Percentiles rank a stretch among this genome's conserved stretches.
Evolutionary conservation across 306 rosid genomes (phyloP).

Genomic region (Vicia sativa): DNA sequence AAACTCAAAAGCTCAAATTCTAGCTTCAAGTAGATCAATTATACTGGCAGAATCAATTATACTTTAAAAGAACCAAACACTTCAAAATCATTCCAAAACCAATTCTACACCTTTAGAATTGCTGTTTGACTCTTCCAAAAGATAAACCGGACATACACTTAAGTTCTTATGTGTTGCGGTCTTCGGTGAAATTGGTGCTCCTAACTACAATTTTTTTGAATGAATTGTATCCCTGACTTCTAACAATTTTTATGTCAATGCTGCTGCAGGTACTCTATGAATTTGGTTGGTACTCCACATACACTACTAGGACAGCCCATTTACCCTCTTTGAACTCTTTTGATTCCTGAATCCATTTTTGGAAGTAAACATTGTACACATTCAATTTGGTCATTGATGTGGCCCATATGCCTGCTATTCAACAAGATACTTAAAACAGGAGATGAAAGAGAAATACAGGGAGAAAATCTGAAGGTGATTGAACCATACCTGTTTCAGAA

Average conservation of each 20-base stretch:
- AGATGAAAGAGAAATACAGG: constrained; percentile 53
- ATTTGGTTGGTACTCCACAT: constrained; percentile 32
- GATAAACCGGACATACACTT: too few species aligned
- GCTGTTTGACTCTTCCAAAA: too few species aligned
- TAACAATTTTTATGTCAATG: constrained; percentile 34
- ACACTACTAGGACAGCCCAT: constrained; percentile 20
- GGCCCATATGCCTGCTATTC: constrained; percentile 77
- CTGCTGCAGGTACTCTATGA: constrained; percentile 54
- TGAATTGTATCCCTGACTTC: constrained; percentile 24
- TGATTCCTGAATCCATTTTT: constrained; percentile 30
- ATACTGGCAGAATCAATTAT: too few species aligned
- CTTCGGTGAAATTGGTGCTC: constrained; percentile 3
- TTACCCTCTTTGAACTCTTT: constrained; percentile 21
- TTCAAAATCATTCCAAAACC: too few species aligned
- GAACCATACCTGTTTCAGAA: constrained; percentile 52
- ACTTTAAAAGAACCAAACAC: too few species aligned
- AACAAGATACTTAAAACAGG: constrained; percentile 65
- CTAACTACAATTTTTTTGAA: constrained; percentile 17
- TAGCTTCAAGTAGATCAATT: too few species aligned
- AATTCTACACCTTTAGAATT: too few species aligned
- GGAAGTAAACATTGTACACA: constrained; percentile 26
- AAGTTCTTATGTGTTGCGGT: constrained; percentile 10
- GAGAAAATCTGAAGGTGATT: constrained; percentile 47
- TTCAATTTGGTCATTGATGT: constrained; percentile 61
- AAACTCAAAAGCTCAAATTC: too few species aligned